These are phyloP conservation scores for Myrmaecium sp. DNA, from an alignment of 2,329 filamentous ascomycete species.

Conservation along the genomic window DNA sequence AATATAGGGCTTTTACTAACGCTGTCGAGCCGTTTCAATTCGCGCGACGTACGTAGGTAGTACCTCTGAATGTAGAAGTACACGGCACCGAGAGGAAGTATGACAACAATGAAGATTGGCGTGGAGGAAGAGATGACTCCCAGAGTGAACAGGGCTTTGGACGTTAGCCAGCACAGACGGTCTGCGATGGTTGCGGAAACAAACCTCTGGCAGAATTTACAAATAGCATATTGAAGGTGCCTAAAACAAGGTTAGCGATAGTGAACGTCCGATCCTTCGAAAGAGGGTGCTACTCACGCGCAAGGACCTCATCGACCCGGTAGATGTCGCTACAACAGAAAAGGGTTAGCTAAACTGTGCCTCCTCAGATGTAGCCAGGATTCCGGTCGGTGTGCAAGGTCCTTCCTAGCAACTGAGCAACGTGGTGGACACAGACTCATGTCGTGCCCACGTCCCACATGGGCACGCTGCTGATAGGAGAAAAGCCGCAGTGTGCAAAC, in stretches of 20 bases:
- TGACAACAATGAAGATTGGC: constrained; percentile 63
- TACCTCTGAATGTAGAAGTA: constrained; percentile 95
- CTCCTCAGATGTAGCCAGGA: too few relatives aligned
- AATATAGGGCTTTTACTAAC: constrained; percentile 92
- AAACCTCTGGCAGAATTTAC: constrained; percentile 31
- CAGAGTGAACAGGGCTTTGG: constrained; percentile 54
- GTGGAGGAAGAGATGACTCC: constrained; percentile 68
- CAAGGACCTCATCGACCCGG: constrained; percentile 78
- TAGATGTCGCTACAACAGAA: constrained; percentile 53
- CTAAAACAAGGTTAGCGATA: too few relatives aligned
- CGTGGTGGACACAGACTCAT: too few relatives aligned
- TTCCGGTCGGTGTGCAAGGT: too few relatives aligned
- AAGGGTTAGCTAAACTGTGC: constrained; percentile 10
- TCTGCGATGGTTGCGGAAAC: constrained; percentile 8
- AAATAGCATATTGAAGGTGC: constrained; percentile 87
- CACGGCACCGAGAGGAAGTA: constrained; percentile 61
- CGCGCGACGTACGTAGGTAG: constrained; percentile 88
- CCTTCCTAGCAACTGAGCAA: too few relatives aligned
- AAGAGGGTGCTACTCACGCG: constrained; percentile 18
- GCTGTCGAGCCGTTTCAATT: constrained; percentile 90
- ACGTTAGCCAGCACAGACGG: constrained; percentile 1
- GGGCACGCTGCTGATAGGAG: too few relatives aligned
- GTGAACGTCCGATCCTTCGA: constrained; percentile 16
- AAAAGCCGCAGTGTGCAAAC: too few relatives aligned
- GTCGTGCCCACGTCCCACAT: too few relatives aligned